Conservation (phyloP, 768 basidiomycete species). For the Suillus lakei region DNA sequence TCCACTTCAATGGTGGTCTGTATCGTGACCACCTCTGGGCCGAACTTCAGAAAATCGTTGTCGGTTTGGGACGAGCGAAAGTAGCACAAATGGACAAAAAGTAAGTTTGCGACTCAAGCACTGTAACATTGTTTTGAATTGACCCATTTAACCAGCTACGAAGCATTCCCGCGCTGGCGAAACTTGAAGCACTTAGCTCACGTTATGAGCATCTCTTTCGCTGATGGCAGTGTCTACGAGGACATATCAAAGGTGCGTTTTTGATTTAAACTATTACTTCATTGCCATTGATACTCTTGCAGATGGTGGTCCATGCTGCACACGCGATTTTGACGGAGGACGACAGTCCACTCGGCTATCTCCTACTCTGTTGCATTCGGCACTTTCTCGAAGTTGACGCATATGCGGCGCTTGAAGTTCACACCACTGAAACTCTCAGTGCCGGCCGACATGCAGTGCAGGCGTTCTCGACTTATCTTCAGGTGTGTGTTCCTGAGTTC, state of each 20-base stretch:
- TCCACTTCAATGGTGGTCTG: too few relatives aligned
- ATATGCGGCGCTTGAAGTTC: conserved; percentile 34
- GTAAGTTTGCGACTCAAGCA: too few relatives aligned
- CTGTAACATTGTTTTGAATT: too few relatives aligned
- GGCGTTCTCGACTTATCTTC: conserved; percentile 22
- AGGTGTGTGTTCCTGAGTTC: conserved; percentile 20
- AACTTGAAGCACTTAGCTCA: too few relatives aligned
- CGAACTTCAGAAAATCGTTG: too few relatives aligned
- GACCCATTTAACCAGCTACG: too few relatives aligned
- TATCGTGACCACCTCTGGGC: too few relatives aligned
- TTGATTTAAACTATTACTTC: neutral
- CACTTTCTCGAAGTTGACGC: conserved; percentile 38
- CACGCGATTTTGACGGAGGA: conserved; percentile 27
- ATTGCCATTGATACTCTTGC: neutral
- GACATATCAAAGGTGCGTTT: neutral
- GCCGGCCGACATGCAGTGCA: conserved; percentile 23
- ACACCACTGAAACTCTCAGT: conserved; percentile 32
- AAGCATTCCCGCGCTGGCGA: too few relatives aligned
- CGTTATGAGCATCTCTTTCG: too few relatives aligned
- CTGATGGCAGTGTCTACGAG: too few relatives aligned
- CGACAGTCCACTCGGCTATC: conserved; percentile 22
- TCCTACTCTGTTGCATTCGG: conserved; percentile 32
- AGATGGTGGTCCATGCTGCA: conserved; percentile 35
- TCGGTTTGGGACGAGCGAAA: too few relatives aligned
- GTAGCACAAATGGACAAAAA: too few relatives aligned